Percentiles rank a stretch among this genome's conserved stretches.
Evolutionary conservation across 345 rosid species (phyloP).

Genomic region (Eucalyptus albens): DNA sequence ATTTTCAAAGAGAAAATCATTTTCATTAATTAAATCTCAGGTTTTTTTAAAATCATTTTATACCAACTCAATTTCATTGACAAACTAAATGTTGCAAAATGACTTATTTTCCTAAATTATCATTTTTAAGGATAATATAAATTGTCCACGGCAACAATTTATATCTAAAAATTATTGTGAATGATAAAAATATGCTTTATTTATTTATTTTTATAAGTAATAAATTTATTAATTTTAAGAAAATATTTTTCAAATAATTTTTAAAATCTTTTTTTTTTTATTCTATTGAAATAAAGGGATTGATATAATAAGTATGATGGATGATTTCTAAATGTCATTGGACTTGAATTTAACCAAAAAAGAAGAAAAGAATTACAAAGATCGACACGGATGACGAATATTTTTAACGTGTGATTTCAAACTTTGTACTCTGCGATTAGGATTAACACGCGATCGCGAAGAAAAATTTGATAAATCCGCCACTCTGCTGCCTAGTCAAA

Average conservation of each 20-base stretch:
- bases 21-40: fast-evolving
- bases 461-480: background rate
- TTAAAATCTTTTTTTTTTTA: background rate
- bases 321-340: background rate
- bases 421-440: background rate
- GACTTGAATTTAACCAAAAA: background rate
- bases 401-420: background rate
- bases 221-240: too few relatives aligned
- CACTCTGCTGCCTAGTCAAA: background rate
- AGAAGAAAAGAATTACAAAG: fast-evolving
- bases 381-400: background rate
- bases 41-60: too few relatives aligned
- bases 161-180: too few relatives aligned
- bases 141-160: too few relatives aligned
- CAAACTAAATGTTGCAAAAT: too few relatives aligned
- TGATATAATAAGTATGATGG: fast-evolving
- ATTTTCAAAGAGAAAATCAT: background rate
- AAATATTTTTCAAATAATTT: background rate
- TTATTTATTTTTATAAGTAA: too few relatives aligned
- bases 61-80: too few relatives aligned
- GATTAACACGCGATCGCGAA: background rate
- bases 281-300: background rate
- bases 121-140: too few relatives aligned
- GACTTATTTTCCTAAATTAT: too few relatives aligned
- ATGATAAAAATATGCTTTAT: too few relatives aligned